These are phyloP conservation scores for Cladophialophora immunda DNA, from an alignment of 2,329 filamentous ascomycete genomes.

Conservation along the genomic window DNA sequence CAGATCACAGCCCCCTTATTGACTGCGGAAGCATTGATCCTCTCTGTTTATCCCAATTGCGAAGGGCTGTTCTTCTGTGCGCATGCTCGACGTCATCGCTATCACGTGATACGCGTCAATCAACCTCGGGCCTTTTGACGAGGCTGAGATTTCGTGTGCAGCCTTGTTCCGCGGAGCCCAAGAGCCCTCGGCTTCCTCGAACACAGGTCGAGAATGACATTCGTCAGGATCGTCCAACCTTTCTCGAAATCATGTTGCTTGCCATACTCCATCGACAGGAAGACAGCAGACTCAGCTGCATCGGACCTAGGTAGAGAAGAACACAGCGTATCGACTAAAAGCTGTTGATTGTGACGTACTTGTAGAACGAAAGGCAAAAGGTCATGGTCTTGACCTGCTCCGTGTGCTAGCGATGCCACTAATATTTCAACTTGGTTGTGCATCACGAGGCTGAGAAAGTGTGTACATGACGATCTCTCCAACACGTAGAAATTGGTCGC, in stretches of 20 bases:
- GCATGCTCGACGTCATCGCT: background rate
- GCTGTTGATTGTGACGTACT: background rate
- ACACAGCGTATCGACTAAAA: background rate
- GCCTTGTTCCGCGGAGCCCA: background rate
- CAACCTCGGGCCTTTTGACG: conserved; percentile 1
- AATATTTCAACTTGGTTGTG: background rate
- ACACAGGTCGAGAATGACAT: background rate
- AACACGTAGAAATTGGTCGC: background rate
- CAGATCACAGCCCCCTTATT: background rate
- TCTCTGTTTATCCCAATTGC: background rate
- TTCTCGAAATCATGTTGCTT: background rate
- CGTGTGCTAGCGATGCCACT: background rate
- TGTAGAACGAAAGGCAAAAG: background rate
- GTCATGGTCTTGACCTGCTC: background rate
- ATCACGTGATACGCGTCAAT: background rate
- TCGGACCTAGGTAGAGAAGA: background rate
- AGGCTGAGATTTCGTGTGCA: background rate
- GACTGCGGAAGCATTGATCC: background rate
- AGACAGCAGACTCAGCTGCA: background rate
- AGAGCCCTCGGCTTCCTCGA: background rate
- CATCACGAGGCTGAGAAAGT: background rate
- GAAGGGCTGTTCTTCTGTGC: background rate
- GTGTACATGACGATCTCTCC: background rate
- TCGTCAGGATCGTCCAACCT: background rate
- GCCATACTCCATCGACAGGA: background rate